Conservation (phyloP, 306 rosid genomes). For the Cicer judaicum region DNA sequence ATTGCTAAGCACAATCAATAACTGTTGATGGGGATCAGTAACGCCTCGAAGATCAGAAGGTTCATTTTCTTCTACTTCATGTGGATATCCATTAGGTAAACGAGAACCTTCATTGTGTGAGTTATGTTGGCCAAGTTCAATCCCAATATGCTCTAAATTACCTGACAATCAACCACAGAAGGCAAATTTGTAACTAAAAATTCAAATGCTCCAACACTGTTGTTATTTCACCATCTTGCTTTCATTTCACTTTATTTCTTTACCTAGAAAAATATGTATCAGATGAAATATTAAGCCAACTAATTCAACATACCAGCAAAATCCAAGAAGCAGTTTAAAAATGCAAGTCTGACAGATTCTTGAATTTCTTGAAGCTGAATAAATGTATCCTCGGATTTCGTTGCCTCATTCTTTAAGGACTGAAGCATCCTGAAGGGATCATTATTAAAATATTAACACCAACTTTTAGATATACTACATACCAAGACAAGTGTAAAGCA, state of each 20-base stretch:
- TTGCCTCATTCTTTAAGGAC: conserved; percentile 78
- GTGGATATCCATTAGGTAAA: conserved; percentile 76
- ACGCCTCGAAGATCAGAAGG: conserved; percentile 60
- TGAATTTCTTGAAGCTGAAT: conserved; percentile 88
- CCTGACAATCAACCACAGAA: conserved; percentile 56
- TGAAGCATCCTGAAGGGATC: conserved; percentile 76
- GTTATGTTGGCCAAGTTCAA: conserved; percentile 67
- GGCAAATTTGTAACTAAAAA: conserved; percentile 41
- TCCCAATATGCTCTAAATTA: conserved; percentile 80
- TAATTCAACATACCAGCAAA: conserved; percentile 83
- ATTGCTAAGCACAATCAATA: conserved; percentile 88
- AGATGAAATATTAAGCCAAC: conserved; percentile 33
- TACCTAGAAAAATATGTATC: conserved; percentile 19
- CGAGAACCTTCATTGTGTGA: conserved; percentile 61
- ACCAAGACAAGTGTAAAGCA: conserved; percentile 29
- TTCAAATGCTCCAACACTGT: conserved; percentile 22
- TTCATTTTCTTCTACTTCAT: conserved; percentile 58
- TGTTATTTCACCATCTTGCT: conserved; percentile 29
- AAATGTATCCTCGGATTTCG: conserved; percentile 87
- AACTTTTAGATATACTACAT: conserved; percentile 24
- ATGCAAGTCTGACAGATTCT: conserved; percentile 94
- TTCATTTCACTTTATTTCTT: conserved; percentile 12
- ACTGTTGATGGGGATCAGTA: conserved; percentile 74
- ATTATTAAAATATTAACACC: conserved; percentile 42
- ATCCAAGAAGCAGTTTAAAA: conserved; percentile 91